Base-by-base conservation (phyloP, 2,329 filamentous ascomycete genomes). In the Colletotrichum sansevieriae region DNA sequence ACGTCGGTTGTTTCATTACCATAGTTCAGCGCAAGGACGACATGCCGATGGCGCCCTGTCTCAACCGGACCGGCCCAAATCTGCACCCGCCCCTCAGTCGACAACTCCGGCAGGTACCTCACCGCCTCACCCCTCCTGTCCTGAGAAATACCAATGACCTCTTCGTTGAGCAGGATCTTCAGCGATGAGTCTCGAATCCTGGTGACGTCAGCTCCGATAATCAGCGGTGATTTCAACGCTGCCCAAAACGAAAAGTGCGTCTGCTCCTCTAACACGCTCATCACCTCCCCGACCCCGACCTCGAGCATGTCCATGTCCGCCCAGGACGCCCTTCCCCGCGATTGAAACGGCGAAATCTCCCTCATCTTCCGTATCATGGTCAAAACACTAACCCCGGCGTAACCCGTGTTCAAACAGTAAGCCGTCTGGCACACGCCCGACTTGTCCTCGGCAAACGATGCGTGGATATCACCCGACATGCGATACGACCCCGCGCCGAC, bases 171-270 rank as follows among this genome's bases (percentile, higher is more conserved):
- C 12, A 71, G 41, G 5, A 74, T 61, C 12, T 55, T 25, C n/a
- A 72, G 62, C 9, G 71, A 58, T 2, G 60, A 65, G 57, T 70
- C 44, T 1, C 33, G 57, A 9, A 81, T 76, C 6, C 75, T 58
- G 72, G 75, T 73, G 15, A 83, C 73, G 44, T 80, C 77, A 1
- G 79, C 78, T 7, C 81, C 79, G 55, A 83, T 80, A 35, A 83
- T 80, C 3, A 84, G 74, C 12, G 82, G 81, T 0, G 80, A 82
- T 71, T 83, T 83, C 54, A 83, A 78, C 56, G 82, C 81, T 0
- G 82, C 79, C 81, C 81, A 84, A 72, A 83, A 80, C 22, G 81
- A 75, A 55, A 83, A 82, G 70, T 84, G 82, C 22, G 81, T 80
- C 60, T 78, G 77, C 72, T 83, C 78, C 72, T 83, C 77, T 2